phyloP scores from a whole-genome alignment of 2,329 filamentous ascomycete genomes.

The Penicillium sp. region DNA sequence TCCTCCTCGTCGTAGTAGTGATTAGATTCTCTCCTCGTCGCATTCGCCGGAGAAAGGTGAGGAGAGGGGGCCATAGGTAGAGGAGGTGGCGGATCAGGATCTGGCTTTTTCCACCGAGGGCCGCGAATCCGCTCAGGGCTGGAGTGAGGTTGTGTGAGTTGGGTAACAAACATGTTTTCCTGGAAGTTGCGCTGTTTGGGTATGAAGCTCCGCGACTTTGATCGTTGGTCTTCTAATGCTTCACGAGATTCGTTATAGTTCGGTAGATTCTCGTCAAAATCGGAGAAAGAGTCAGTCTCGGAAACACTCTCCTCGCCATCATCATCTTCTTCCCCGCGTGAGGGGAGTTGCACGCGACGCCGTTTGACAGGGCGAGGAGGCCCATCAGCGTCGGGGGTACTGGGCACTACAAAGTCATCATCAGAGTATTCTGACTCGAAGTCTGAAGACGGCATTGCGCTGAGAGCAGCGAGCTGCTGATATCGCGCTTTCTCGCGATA shows the following conservation, averaged over 20 bases:
- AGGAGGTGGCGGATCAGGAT: constrained; percentile 21
- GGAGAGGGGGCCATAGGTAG: background rate
- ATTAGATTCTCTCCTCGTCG: constrained; percentile 1
- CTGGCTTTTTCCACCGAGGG: constrained; percentile 50
- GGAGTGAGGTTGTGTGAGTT: constrained; percentile 48
- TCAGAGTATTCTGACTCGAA: constrained; percentile 32
- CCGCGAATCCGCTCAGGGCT: constrained; percentile 53
- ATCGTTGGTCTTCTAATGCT: constrained; percentile 24
- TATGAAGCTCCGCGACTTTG: constrained; percentile 42
- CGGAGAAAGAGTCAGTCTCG: constrained; percentile 22
- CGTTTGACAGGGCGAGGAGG: constrained; percentile 34
- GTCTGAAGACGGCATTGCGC: constrained; percentile 31
- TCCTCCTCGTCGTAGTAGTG: constrained; percentile 27
- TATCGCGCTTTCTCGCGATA: background rate
- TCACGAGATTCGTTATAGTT: constrained; percentile 11
- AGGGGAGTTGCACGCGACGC: constrained; percentile 29
- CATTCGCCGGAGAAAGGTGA: constrained; percentile 5
- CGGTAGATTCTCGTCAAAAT: constrained; percentile 16
- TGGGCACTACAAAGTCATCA: constrained; percentile 30
- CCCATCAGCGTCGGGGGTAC: constrained; percentile 12
- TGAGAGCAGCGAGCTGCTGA: constrained; percentile 1
- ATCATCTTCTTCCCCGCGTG: constrained; percentile 9
- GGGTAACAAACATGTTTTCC: constrained; percentile 48
- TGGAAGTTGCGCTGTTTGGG: constrained; percentile 40
- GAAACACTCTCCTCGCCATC: constrained; percentile 14